A percentile compares a stretch with the other conserved stretches of the same genome.
These are phyloP conservation scores for Kluyveromyces siamensis DNA, from an alignment of 805 yeast species.

Conservation along the genomic window DNA sequence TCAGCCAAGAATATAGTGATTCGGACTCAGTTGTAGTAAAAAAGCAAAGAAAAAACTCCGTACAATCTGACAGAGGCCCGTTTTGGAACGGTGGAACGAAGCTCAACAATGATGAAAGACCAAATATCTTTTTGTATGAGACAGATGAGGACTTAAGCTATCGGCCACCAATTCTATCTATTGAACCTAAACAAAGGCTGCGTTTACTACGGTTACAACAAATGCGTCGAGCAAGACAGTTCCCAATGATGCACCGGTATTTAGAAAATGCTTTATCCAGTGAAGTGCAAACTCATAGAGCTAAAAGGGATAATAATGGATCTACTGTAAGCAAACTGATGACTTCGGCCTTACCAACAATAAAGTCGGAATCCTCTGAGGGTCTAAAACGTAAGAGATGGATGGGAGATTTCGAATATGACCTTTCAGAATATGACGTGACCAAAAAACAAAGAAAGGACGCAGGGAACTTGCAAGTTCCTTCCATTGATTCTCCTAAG, in stretches of 20 bases:
- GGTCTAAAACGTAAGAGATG: constrained; percentile 10
- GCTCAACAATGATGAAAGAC: background rate
- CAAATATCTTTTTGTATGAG: constrained; percentile 9
- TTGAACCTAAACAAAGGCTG: constrained; percentile 25
- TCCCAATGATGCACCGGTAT: background rate
- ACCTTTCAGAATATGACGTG: constrained; percentile 18
- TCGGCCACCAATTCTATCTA: constrained; percentile 26
- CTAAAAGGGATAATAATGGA: background rate
- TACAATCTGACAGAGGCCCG: background rate
- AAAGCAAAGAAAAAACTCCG: background rate
- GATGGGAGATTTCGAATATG: constrained; percentile 25
- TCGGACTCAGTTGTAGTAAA: constrained; percentile 2
- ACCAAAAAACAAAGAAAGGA: constrained; percentile 6
- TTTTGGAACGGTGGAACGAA: background rate
- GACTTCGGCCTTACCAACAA: background rate
- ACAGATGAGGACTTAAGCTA: constrained; percentile 4
- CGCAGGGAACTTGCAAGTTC: background rate
- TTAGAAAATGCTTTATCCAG: background rate
- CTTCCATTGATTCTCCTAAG: constrained; percentile 8
- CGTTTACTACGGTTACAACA: constrained; percentile 22
- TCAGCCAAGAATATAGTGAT: background rate
- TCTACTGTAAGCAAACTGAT: background rate
- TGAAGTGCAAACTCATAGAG: background rate
- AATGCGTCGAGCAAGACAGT: constrained; percentile 5
- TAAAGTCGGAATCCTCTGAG: background rate